phyloP scores from a whole-genome alignment of 2,329 filamentous ascomycete genomes.

The Plectosphaerella plurivora region DNA sequence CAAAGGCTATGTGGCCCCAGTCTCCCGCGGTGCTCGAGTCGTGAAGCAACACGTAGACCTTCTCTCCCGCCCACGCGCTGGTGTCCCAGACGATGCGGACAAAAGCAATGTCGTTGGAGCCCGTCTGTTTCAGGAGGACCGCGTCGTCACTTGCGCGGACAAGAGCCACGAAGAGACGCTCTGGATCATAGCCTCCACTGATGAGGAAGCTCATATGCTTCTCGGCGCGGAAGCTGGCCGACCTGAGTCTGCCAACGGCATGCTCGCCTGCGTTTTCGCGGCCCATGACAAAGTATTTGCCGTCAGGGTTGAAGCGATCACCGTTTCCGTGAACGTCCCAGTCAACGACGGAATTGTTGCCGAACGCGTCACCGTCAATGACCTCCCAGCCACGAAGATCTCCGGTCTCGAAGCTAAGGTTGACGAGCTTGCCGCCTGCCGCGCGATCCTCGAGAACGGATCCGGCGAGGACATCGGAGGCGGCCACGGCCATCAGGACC shows the following conservation, averaged over 20 bases:
- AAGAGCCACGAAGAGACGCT: slow-evolving; percentile 21
- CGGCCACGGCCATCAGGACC: not conserved
- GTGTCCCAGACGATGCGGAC: slow-evolving; percentile 25
- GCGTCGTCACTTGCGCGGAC: slow-evolving; percentile 17
- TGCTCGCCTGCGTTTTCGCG: slow-evolving; percentile 17
- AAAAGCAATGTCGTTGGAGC: slow-evolving; percentile 21
- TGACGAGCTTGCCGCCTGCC: slow-evolving; percentile 3
- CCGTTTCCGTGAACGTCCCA: slow-evolving; percentile 17
- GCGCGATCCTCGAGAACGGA: slow-evolving; percentile 1
- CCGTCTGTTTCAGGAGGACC: slow-evolving; percentile 22
- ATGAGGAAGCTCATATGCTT: slow-evolving; percentile 23
- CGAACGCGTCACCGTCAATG: slow-evolving; percentile 18
- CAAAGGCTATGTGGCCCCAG: slow-evolving; percentile 25
- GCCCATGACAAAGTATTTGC: slow-evolving; percentile 19
- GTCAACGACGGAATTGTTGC: slow-evolving; percentile 15
- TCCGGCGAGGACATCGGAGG: not conserved
- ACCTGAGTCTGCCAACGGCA: slow-evolving; percentile 19
- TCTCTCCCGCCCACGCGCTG: slow-evolving; percentile 19
- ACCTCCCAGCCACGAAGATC: slow-evolving; percentile 19
- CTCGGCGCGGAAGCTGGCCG: slow-evolving; percentile 20
- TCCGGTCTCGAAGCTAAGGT: slow-evolving; percentile 20
- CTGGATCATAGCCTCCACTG: slow-evolving; percentile 23
- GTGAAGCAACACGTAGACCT: slow-evolving; percentile 15
- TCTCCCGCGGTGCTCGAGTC: slow-evolving; percentile 15
- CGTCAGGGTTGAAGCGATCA: slow-evolving; percentile 19